These are phyloP conservation scores for Drechslerella dactyloides DNA, from an alignment of 2,329 filamentous ascomycete species.

Conservation along the genomic window DNA sequence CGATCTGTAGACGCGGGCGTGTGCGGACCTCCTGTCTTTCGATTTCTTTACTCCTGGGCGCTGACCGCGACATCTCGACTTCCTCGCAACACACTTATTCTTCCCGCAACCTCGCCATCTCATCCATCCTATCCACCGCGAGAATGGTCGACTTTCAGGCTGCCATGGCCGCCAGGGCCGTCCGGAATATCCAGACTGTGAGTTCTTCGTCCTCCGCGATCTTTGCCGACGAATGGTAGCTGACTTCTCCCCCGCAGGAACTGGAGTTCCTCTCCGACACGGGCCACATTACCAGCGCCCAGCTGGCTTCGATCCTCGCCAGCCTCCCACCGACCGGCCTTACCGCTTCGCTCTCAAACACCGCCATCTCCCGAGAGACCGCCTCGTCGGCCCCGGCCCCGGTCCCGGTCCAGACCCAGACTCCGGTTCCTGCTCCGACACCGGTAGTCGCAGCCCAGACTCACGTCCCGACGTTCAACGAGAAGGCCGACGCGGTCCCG, in stretches of 20 bases:
- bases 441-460: conserved; percentile 9
- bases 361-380: background rate
- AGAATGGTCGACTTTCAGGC: conserved; percentile 47
- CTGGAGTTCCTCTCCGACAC: conserved; percentile 45
- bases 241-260: conserved; percentile 23
- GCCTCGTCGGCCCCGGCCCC: background rate
- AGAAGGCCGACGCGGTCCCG: conserved; percentile 27
- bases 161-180: conserved; percentile 46
- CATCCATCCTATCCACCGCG: background rate
- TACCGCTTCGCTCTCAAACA: conserved; percentile 15
- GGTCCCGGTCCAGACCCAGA: conserved; percentile 12
- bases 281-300: conserved; percentile 29
- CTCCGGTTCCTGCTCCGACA: conserved; percentile 5
- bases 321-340: conserved; percentile 10
- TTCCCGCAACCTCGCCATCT: conserved; percentile 8
- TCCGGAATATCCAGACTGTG: conserved; percentile 42
- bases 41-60: no score
- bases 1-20: no score
- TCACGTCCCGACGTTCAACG: conserved; percentile 22
- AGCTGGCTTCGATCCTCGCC: conserved; percentile 38
- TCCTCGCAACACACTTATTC: conserved; percentile 24
- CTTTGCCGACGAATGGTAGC: background rate
- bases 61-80: background rate
- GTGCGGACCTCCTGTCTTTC: no score
- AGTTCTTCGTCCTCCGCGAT: background rate